These are phyloP conservation scores for Hyaloscypha finlandica DNA, from an alignment of 495 filamentous ascomycete species.

Conservation along the genomic window DNA sequence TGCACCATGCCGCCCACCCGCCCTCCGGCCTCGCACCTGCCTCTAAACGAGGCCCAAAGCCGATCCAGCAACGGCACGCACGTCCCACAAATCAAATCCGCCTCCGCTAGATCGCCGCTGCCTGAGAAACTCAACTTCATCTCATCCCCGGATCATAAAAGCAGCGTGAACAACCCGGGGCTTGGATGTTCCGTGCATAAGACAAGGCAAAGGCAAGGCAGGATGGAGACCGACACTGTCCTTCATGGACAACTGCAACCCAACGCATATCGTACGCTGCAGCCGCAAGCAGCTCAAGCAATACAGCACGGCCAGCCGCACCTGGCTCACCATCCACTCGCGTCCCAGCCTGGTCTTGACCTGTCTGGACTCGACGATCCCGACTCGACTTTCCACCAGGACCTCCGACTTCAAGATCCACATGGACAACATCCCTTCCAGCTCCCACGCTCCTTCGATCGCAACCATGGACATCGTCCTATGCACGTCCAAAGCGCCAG, in stretches of 20 bases:
- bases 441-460: constrained; percentile 37
- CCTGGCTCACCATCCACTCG: constrained; percentile 32
- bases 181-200: constrained; percentile 30
- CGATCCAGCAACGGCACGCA: neutral
- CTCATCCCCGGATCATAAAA: constrained; percentile 5
- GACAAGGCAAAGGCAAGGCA: constrained; percentile 1
- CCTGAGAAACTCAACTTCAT: constrained; percentile 2
- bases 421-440: constrained; percentile 40
- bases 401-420: constrained; percentile 42
- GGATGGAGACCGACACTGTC: constrained; percentile 32
- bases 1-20: no score
- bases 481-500: constrained; percentile 34
- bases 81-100: neutral
- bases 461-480: constrained; percentile 36
- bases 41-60: neutral
- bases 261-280: constrained; percentile 26
- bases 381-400: constrained; percentile 40
- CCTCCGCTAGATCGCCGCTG: neutral
- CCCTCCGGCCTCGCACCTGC: no score
- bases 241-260: constrained; percentile 31
- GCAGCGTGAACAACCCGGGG: constrained; percentile 25
- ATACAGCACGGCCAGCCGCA: constrained; percentile 33
- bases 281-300: constrained; percentile 33
- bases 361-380: constrained; percentile 38
- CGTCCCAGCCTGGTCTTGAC: constrained; percentile 43